Evolutionary conservation across 768 basidiomycete species (phyloP).

Genomic region (Phaffia australis): DNA sequence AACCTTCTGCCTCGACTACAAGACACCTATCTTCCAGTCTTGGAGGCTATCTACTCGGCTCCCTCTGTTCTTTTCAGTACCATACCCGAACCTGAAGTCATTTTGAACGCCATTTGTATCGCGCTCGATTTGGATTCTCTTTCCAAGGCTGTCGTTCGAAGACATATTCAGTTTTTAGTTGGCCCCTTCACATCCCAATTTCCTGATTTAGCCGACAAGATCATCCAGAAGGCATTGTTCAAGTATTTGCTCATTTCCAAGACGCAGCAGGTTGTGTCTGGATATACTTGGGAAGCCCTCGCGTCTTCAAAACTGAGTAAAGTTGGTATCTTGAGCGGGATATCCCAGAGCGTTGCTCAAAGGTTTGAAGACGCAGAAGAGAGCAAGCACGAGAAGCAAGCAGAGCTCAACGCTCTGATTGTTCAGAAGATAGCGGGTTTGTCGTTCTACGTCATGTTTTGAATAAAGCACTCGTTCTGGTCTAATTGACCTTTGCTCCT

Average conservation of each 20-base stretch:
- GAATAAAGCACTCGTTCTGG: conserved; percentile 4
- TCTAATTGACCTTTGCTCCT: background rate
- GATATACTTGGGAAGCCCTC: conserved; percentile 62
- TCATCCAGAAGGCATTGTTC: conserved; percentile 46
- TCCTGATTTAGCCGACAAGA: conserved; percentile 12
- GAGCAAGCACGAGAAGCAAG: conserved; percentile 38
- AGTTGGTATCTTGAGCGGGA: conserved; percentile 35
- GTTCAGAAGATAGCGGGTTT: conserved; percentile 58
- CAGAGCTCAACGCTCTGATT: conserved; percentile 47
- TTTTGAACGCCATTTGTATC: conserved; percentile 30
- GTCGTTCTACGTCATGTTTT: conserved; percentile 23
- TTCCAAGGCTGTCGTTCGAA: conserved; percentile 18
- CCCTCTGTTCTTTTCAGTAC: conserved; percentile 44
- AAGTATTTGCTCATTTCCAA: conserved; percentile 67
- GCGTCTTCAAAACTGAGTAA: conserved; percentile 18
- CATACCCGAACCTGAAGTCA: conserved; percentile 25
- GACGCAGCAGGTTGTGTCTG: conserved; percentile 53
- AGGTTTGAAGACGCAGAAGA: conserved; percentile 36
- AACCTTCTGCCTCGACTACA: conserved; percentile 59
- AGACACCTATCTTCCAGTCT: conserved; percentile 52
- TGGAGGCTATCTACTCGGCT: conserved; percentile 56
- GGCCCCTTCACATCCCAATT: conserved; percentile 17
- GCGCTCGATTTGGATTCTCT: conserved; percentile 4
- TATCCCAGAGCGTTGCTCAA: conserved; percentile 25
- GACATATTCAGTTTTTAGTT: conserved; percentile 20